These are phyloP conservation scores for Gynochthodes officinalis DNA, from an alignment of 257 asterid species.

Conservation along the genomic window DNA sequence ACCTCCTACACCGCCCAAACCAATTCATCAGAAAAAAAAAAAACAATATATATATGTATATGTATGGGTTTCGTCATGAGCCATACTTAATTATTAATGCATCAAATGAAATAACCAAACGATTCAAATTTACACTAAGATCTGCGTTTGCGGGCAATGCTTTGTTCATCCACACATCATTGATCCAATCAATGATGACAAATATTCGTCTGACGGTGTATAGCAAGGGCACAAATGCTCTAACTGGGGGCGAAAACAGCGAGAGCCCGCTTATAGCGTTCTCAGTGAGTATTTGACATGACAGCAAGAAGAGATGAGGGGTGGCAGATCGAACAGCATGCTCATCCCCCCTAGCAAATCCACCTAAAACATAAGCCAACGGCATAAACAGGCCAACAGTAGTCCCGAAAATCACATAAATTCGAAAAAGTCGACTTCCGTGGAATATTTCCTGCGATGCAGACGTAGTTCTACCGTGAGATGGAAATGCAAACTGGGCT, in stretches of 20 bases:
- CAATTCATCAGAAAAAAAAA: too few relatives aligned
- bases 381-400: constrained; percentile 73
- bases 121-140: constrained; percentile 31
- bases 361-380: constrained; percentile 84
- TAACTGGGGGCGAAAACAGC: constrained; percentile 74
- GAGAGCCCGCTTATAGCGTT: constrained; percentile 65
- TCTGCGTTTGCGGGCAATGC: constrained; percentile 60
- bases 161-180: constrained; percentile 75
- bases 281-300: constrained; percentile 84
- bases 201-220: constrained; percentile 73
- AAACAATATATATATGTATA: too few relatives aligned
- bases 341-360: constrained; percentile 88
- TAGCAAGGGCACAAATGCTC: constrained; percentile 78
- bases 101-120: not conserved
- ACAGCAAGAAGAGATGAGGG: constrained; percentile 73
- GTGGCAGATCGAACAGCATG: constrained; percentile 80
- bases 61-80: too few relatives aligned
- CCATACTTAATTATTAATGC: too few relatives aligned
- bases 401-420: constrained; percentile 60
- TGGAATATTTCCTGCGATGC: constrained; percentile 47
- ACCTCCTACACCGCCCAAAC: constrained; percentile 41
- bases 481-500: constrained; percentile 63
- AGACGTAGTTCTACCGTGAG: constrained; percentile 19
- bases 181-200: constrained; percentile 63
- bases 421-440: constrained; percentile 51